Percentiles rank a stretch among this genome's conserved stretches.
phyloP scores from a whole-genome alignment of 1,139 yeast species.

The Candida frijolesensis region DNA sequence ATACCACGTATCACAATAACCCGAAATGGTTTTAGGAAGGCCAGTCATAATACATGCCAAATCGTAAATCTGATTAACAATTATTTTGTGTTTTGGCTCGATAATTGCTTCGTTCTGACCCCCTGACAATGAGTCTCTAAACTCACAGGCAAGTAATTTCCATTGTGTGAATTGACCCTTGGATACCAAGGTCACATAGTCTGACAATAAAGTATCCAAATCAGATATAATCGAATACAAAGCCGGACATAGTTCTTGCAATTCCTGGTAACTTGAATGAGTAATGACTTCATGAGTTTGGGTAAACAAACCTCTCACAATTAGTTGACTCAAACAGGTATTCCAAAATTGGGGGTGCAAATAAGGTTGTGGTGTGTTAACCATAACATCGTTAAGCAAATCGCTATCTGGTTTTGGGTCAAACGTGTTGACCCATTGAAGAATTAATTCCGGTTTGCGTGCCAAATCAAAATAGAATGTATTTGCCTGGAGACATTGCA shows the following conservation, averaged over 20 bases:
- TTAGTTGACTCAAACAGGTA: slow-evolving; percentile 53
- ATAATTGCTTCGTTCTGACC: slow-evolving; percentile 23
- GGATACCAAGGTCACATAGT: slow-evolving; percentile 44
- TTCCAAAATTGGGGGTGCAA: slow-evolving; percentile 67
- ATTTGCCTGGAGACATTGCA: slow-evolving; percentile 60
- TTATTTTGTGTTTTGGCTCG: slow-evolving; percentile 22
- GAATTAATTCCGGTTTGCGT: slow-evolving; percentile 47
- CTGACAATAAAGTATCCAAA: slow-evolving; percentile 39
- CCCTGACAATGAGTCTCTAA: slow-evolving; percentile 43
- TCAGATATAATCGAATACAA: slow-evolving; percentile 49
- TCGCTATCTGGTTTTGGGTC: slow-evolving; percentile 61
- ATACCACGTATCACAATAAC: slow-evolving; percentile 63
- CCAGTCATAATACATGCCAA: slow-evolving; percentile 54
- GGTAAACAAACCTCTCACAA: slow-evolving; percentile 63
- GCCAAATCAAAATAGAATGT: slow-evolving; percentile 46
- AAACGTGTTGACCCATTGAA: slow-evolving; percentile 67
- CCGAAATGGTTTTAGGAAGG: slow-evolving; percentile 51
- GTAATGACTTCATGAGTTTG: slow-evolving; percentile 54
- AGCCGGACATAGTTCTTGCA: slow-evolving; percentile 29
- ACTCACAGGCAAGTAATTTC: slow-evolving; percentile 53
- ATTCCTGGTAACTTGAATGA: slow-evolving; percentile 42
- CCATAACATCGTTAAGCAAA: slow-evolving; percentile 46
- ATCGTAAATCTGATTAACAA: slow-evolving; percentile 46
- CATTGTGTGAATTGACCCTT: slow-evolving; percentile 49
- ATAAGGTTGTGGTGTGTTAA: slow-evolving; percentile 48